A percentile compares a stretch with the other conserved stretches of the same genome.
Evolutionary conservation across 306 rosid genomes (phyloP).

Genomic region (Castanea crenata): DNA sequence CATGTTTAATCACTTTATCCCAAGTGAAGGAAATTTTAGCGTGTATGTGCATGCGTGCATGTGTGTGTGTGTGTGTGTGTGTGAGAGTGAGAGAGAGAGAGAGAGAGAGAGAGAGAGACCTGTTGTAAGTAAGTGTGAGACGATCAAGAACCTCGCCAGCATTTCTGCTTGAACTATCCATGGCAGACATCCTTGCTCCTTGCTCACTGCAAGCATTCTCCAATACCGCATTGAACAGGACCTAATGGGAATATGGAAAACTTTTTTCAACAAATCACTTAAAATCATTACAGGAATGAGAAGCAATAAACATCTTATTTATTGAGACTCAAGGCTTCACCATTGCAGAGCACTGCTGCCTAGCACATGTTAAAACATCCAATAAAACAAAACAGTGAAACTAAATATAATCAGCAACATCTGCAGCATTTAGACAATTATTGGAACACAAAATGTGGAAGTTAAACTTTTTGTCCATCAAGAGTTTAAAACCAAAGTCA

Average conservation of each 20-base stretch:
- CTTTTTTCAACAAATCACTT: neutral
- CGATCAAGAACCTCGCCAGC: slow-evolving; percentile 99
- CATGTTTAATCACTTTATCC: neutral
- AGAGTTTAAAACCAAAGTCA: too few species aligned
- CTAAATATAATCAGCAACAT: neutral
- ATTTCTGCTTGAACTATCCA: slow-evolving; percentile 99
- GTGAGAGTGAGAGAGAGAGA: neutral
- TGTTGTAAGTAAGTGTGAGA: slow-evolving; percentile 89
- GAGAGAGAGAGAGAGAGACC: slow-evolving; percentile 46
- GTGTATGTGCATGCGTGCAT: too few species aligned
- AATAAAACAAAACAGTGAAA: neutral
- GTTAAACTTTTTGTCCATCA: neutral
- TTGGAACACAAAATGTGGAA: neutral
- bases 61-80: slow-evolving; percentile 1
- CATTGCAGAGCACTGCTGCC: neutral
- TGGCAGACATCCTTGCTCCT: slow-evolving; percentile 99
- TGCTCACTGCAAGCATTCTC: slow-evolving; percentile 99
- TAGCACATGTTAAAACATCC: neutral
- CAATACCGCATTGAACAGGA: slow-evolving; percentile 84
- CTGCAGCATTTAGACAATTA: neutral
- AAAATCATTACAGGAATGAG: neutral
- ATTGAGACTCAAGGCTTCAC: neutral
- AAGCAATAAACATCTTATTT: neutral
- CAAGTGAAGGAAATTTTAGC: too few species aligned
- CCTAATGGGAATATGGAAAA: slow-evolving; percentile 36